Base-by-base conservation (phyloP, 2,329 filamentous ascomycete species). In the Arthrobotrys sinensis region DNA sequence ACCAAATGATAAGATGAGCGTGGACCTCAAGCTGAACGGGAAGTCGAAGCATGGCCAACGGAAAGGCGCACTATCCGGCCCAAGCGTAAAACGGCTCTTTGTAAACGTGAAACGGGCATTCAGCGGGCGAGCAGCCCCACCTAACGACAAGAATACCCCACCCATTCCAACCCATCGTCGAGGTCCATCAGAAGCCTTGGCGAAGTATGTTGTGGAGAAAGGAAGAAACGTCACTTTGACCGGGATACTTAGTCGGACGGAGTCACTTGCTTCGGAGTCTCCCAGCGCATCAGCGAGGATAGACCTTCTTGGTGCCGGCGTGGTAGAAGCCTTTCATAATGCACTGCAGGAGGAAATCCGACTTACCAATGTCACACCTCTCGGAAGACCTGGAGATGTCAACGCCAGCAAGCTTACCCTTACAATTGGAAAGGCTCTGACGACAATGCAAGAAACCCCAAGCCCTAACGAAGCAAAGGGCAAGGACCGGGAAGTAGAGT, bases 51-150 rank as follows among this genome's bases (percentile, higher is more conserved):
- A 78, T 8, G 72, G 72, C 6, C 65, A 48, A 57, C 82, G 85
- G 48, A 90, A 88, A 80, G 85, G 85, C 12, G 89, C 88, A 67
- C 89, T 91, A 88, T 90, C 88, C 8, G 88, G 89, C 55, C 91
- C 92, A 36, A 93, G 92, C 1, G 93, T 97, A 88, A 94, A 91
- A 84, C 96, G 91, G 81, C 88, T 98, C 0, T 88, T 99, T 63
- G 92, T 94, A 5, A 95, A 92, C 79, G 92, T 98, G 43, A 91
- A 80, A 45, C 81, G 81, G 19, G 80, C 80, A 38, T 75, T 82
- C n/a, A 80, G 80, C 32, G 81, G 80, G 21, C 80, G 80, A 16
- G 76, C 66, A 24, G 68, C 67, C 3, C n/a, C 53, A n/a, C 34
- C 62, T 16, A 53, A 68, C 28, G 75, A 78, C 19, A 79, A 79